Conservation (phyloP, 192 early-diverging fungal species). For the Rhizophagus sp. region DNA sequence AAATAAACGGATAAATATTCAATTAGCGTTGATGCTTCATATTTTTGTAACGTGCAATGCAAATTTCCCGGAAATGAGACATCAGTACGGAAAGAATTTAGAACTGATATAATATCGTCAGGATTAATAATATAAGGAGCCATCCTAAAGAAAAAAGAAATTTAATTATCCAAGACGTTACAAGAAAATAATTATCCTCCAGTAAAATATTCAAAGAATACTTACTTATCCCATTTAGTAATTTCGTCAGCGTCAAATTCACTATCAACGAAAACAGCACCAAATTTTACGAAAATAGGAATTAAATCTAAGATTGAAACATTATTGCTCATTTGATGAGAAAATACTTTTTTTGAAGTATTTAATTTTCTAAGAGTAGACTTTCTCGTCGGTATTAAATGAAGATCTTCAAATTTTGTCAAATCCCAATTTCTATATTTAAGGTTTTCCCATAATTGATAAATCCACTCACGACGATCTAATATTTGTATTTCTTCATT, state of each 20-base stretch:
- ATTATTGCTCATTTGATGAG: neutral
- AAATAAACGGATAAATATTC: neutral
- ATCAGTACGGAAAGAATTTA: neutral
- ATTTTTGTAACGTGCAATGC: neutral
- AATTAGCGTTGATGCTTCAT: neutral
- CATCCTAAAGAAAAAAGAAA: neutral
- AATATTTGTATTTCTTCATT: neutral
- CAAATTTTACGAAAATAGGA: constrained; percentile 2
- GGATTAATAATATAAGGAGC: neutral
- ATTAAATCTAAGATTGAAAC: neutral
- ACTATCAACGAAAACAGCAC: neutral
- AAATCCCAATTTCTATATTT: neutral
- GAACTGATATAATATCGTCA: neutral
- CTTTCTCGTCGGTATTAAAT: neutral
- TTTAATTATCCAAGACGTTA: neutral
- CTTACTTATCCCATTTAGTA: neutral
- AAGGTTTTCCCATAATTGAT: neutral
- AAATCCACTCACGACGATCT: neutral
- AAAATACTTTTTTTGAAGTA: neutral
- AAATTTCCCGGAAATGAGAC: neutral
- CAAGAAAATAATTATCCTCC: neutral
- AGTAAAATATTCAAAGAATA: neutral
- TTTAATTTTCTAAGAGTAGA: neutral
- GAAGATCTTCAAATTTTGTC: neutral
- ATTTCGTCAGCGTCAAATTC: neutral